Evolutionary conservation across 495 filamentous ascomycete species (phyloP).

Genomic region (Lasiosphaeriaceae sp.): DNA sequence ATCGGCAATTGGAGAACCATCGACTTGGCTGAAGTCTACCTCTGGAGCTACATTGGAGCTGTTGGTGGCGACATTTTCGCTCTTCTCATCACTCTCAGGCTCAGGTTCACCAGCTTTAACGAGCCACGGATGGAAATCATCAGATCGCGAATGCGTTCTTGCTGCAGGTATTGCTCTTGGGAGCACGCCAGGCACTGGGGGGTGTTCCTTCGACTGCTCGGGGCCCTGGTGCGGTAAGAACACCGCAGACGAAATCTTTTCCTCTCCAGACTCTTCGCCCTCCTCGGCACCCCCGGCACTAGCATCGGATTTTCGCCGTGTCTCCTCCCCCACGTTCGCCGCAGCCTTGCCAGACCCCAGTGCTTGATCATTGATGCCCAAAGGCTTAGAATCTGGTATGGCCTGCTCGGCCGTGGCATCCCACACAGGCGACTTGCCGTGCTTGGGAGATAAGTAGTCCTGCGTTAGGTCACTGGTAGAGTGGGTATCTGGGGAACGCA

Average conservation of each 20-base stretch:
- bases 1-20: constrained; percentile 37
- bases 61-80: constrained; percentile 21
- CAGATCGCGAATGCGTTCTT: constrained; percentile 26
- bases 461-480: constrained; percentile 15
- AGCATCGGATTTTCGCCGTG: constrained; percentile 26
- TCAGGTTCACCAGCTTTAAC: constrained; percentile 49
- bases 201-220: constrained; percentile 46
- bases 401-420: constrained; percentile 7
- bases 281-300: constrained; percentile 48
- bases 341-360: constrained; percentile 2
- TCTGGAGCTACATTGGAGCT: constrained; percentile 26
- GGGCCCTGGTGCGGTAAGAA: constrained; percentile 84
- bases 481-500: constrained; percentile 15
- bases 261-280: constrained; percentile 81
- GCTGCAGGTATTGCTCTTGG: constrained; percentile 18
- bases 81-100: constrained; percentile 27
- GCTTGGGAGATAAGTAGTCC: constrained; percentile 17
- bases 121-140: constrained; percentile 46
- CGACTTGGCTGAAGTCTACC: constrained; percentile 26
- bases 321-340: constrained; percentile 12
- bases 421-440: not conserved
- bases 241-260: constrained; percentile 91
- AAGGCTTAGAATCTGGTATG: constrained; percentile 1
- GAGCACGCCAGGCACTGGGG: constrained; percentile 34
- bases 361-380: constrained; percentile 4